phyloP scores from a whole-genome alignment of 805 yeast species.

The Yarrowia hollandica region DNA sequence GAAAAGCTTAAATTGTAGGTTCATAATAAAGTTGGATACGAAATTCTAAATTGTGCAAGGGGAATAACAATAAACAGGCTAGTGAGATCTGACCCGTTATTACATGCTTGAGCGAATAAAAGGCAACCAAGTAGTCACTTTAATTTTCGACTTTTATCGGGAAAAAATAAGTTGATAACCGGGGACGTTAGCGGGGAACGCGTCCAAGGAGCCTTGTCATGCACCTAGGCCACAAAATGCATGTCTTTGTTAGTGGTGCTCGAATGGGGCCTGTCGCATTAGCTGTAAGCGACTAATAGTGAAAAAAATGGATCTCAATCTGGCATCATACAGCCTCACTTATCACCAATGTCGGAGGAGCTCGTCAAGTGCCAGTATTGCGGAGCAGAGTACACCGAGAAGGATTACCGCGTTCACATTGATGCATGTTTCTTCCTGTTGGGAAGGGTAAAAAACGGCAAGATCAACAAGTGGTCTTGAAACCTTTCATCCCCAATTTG shows the following conservation, averaged over 20 bases:
- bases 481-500: not conserved
- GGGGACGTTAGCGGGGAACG: not conserved
- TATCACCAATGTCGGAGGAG: not conserved
- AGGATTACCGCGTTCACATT: not conserved
- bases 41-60: not conserved
- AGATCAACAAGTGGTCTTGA: conserved; percentile 5
- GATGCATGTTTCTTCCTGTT: conserved; percentile 10
- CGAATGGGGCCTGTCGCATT: not conserved
- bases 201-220: not conserved
- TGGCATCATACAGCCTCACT: too few relatives aligned
- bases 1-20: not conserved
- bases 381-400: not conserved
- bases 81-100: too few relatives aligned
- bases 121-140: not conserved
- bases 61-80: not conserved
- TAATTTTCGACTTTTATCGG: too few relatives aligned
- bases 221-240: not conserved
- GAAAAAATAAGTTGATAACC: too few relatives aligned
- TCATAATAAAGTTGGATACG: conserved; percentile 3
- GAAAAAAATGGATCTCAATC: not conserved
- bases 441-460: not conserved
- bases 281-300: too few relatives aligned
- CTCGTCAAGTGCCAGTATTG: conserved; percentile 2
- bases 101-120: not conserved
- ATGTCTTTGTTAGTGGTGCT: not conserved